phyloP scores from a whole-genome alignment of 2,329 filamentous ascomycete genomes.

The Colletotrichum sp. region DNA sequence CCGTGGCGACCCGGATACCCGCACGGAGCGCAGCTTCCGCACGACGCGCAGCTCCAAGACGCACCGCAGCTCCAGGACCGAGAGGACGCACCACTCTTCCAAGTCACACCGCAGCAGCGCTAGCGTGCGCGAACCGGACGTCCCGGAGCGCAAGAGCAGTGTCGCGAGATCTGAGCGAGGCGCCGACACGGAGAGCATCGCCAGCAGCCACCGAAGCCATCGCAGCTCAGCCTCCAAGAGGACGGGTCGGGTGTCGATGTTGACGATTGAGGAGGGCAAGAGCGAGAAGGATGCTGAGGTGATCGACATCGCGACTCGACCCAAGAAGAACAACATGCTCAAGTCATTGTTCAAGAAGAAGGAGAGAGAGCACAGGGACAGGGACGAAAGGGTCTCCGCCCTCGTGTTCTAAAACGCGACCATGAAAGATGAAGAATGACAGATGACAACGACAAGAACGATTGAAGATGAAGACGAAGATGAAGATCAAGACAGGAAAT shows the following conservation, averaged over 20 bases:
- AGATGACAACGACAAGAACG: background rate
- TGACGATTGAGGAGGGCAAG: constrained; percentile 40
- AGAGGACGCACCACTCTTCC: constrained; percentile 33
- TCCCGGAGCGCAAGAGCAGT: constrained; percentile 26
- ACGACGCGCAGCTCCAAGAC: constrained; percentile 30
- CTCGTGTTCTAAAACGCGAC: constrained; percentile 14
- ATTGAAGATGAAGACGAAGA: background rate
- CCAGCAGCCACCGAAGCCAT: constrained; percentile 40
- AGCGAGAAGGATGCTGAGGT: constrained; percentile 37
- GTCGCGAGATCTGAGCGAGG: constrained; percentile 21
- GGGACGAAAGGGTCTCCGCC: constrained; percentile 24
- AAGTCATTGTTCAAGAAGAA: constrained; percentile 64
- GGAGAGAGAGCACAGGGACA: constrained; percentile 45
- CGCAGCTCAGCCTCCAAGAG: constrained; percentile 32
- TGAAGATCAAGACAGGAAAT: background rate
- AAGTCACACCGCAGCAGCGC: constrained; percentile 30
- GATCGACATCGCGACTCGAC: constrained; percentile 46
- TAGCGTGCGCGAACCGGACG: constrained; percentile 23
- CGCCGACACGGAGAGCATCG: constrained; percentile 38
- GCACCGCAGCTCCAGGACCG: constrained; percentile 28
- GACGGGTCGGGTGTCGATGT: constrained; percentile 33
- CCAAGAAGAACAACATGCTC: constrained; percentile 61
- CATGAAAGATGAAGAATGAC: constrained; percentile 5
- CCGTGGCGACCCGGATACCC: constrained; percentile 46
- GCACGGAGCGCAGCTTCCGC: constrained; percentile 37